A percentile compares a stretch with the other conserved stretches of the same genome.
phyloP scores from a whole-genome alignment of 306 rosid genomes.

The Begonia loranthoides region DNA sequence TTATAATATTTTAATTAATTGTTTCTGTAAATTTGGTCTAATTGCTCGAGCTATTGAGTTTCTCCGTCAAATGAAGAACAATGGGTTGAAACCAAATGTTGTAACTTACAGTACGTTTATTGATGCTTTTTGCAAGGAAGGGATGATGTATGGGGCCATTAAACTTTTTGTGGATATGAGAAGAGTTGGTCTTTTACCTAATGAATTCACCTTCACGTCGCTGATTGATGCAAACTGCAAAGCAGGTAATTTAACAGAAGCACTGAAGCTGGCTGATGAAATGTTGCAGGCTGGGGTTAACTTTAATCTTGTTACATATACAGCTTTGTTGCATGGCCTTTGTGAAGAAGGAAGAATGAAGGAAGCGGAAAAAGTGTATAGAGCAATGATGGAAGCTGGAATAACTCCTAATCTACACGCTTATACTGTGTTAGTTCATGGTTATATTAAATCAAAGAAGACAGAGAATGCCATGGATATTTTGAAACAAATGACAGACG shows the following conservation, averaged over 20 bases:
- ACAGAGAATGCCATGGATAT: constrained; percentile 39
- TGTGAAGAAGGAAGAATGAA: constrained; percentile 61
- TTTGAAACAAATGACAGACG: constrained; percentile 55
- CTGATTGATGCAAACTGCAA: constrained; percentile 85
- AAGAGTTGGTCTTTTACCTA: constrained; percentile 63
- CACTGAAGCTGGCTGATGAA: constrained; percentile 52
- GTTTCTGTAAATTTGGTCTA: constrained; percentile 62
- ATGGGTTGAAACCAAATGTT: constrained; percentile 57
- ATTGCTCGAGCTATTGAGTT: constrained; percentile 55
- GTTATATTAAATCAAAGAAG: constrained; percentile 57
- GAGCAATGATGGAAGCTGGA: constrained; percentile 45
- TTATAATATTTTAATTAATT: constrained; percentile 62
- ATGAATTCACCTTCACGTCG: constrained; percentile 78
- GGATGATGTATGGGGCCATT: constrained; percentile 66
- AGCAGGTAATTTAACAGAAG: constrained; percentile 51
- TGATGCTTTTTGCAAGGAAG: constrained; percentile 89
- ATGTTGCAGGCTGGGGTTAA: constrained; percentile 54
- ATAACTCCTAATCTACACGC: constrained; percentile 41
- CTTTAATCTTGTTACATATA: constrained; percentile 49
- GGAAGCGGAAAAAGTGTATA: constrained; percentile 69
- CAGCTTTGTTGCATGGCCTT: constrained; percentile 68
- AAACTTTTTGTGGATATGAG: constrained; percentile 78
- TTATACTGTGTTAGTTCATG: constrained; percentile 70
- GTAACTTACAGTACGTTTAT: constrained; percentile 80
- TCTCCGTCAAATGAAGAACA: constrained; percentile 56